Evolutionary conservation across 495 filamentous ascomycete species (phyloP).

Genomic region (Xanthoparmelia taractica): DNA sequence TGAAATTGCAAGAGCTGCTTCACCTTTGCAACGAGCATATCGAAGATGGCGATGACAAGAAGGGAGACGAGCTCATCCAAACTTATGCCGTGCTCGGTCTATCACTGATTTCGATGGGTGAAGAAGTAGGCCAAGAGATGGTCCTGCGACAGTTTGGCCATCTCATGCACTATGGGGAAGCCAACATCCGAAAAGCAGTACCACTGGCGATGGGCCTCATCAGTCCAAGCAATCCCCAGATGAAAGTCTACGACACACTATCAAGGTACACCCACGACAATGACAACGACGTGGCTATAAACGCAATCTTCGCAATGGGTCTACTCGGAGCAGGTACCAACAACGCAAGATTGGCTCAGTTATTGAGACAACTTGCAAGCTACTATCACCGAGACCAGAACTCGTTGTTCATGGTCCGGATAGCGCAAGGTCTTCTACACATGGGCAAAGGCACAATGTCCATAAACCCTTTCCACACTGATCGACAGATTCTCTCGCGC

Average conservation of each 20-base stretch:
- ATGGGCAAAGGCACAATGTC: conserved; percentile 99
- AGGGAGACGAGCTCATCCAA: conserved; percentile 87
- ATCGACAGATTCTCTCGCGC: conserved; percentile 87
- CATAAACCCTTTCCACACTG: conserved; percentile 95
- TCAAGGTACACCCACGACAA: conserved; percentile 99
- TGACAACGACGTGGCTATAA: conserved; percentile 96
- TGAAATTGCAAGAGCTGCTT: conserved; percentile 92
- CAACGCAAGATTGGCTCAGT: conserved; percentile 91
- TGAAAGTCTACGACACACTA: conserved; percentile 98
- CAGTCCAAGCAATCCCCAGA: conserved; percentile 95
- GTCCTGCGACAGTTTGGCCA: conserved; percentile 94
- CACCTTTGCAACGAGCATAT: conserved; percentile 97
- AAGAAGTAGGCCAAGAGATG: conserved; percentile 98
- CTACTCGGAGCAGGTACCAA: conserved; percentile 95
- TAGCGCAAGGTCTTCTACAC: conserved; percentile 93
- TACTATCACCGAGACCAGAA: conserved; percentile 97
- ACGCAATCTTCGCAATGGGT: conserved; percentile 99
- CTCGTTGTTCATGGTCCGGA: conserved; percentile 96
- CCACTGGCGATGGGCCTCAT: conserved; percentile 96
- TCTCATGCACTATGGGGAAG: conserved; percentile 97
- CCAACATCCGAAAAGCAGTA: conserved; percentile 93
- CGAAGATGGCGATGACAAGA: conserved; percentile 84
- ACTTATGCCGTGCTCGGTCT: conserved; percentile 93
- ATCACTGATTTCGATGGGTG: conserved; percentile 92
- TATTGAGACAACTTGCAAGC: conserved; percentile 87